These are phyloP conservation scores for Fusarium udum DNA, from an alignment of 2,329 filamentous ascomycete genomes.

Conservation along the genomic window DNA sequence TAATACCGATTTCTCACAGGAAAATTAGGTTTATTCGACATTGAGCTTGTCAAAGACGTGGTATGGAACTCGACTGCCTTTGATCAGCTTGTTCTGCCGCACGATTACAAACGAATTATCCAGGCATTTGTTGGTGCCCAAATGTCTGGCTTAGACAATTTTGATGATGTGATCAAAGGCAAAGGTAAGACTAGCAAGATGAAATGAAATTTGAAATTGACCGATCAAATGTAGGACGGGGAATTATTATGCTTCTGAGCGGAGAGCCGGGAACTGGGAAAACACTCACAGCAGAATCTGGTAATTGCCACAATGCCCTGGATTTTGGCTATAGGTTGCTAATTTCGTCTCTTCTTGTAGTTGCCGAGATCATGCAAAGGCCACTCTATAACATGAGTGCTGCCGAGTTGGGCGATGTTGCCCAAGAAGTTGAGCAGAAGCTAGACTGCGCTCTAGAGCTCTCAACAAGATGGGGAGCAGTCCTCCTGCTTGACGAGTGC, in stretches of 20 bases:
- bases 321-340: background rate
- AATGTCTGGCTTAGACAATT: slow-evolving; percentile 5
- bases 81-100: slow-evolving; percentile 7
- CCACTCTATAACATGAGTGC: slow-evolving; percentile 14
- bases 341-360: background rate
- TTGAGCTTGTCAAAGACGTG: background rate
- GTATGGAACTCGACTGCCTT: slow-evolving; percentile 1
- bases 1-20: fast-evolving
- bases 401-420: slow-evolving; percentile 1
- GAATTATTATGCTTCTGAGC: slow-evolving; percentile 15
- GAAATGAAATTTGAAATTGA: background rate
- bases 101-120: slow-evolving; percentile 13
- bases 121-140: slow-evolving; percentile 7
- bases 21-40: background rate
- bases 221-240: background rate
- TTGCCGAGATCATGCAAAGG: slow-evolving; percentile 17
- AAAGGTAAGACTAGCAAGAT: background rate
- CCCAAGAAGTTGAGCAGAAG: background rate
- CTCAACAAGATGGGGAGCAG: slow-evolving; percentile 17
- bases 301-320: background rate
- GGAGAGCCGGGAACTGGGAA: slow-evolving; percentile 17
- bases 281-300: slow-evolving; percentile 18
- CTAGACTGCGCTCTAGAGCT: slow-evolving; percentile 10
- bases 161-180: slow-evolving; percentile 10
- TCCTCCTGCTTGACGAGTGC: slow-evolving; percentile 10